Conservation (phyloP, 1,284 basidiomycete genomes). For the Golubevia pallescens region DNA sequence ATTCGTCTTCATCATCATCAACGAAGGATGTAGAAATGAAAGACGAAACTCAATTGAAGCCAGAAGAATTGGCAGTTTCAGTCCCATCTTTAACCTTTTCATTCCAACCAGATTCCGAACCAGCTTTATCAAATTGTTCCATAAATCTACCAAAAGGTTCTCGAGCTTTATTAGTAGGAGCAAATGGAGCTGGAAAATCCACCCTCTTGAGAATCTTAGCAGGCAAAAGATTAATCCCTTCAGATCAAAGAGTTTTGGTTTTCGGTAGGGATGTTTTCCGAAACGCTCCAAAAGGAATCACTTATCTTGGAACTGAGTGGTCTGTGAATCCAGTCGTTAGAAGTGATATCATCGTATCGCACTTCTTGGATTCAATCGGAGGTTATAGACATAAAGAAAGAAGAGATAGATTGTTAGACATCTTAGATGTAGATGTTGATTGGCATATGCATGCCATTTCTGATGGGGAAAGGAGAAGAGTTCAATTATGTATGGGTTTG, state of each 20-base stretch:
- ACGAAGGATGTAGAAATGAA: too few species aligned
- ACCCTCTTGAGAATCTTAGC: conserved; percentile 92
- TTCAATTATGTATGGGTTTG: conserved; percentile 94
- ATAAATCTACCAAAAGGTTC: conserved; percentile 42
- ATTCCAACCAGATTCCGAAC: conserved; percentile 30
- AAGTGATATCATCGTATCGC: conserved; percentile 67
- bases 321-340: conserved; percentile 96
- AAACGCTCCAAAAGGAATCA: conserved; percentile 64
- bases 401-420: conserved; percentile 82
- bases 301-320: conserved; percentile 81
- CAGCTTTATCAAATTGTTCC: conserved; percentile 46
- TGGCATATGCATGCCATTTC: conserved; percentile 85
- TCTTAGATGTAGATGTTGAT: conserved; percentile 86
- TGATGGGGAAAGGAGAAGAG: conserved; percentile 90
- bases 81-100: conserved; percentile 50
- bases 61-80: conserved; percentile 27
- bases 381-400: conserved; percentile 91
- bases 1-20: too few species aligned
- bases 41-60: neutral
- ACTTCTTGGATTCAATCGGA: conserved; percentile 82
- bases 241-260: conserved; percentile 37
- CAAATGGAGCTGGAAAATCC: conserved; percentile 84
- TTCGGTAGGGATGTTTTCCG: conserved; percentile 61
- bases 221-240: conserved; percentile 71
- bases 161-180: conserved; percentile 56